A percentile compares a stretch with the other conserved stretches of the same genome.
Evolutionary conservation across 2,329 filamentous ascomycete genomes (phyloP).

Genomic region (Botryotinia narcissicola): DNA sequence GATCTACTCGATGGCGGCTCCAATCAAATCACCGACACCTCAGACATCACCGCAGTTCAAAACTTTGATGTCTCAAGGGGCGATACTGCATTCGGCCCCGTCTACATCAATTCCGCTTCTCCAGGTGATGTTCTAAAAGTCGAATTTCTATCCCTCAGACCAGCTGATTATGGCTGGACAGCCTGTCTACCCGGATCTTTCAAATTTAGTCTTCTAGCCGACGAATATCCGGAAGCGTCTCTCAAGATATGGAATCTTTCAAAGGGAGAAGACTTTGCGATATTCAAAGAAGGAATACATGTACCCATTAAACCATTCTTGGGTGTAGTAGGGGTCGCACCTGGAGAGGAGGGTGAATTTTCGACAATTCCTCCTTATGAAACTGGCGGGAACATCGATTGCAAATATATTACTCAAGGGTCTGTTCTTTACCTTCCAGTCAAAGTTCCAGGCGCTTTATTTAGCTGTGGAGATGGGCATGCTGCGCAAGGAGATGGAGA

Average conservation of each 20-base stretch:
- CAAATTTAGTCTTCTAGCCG: conserved; percentile 48
- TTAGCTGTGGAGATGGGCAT: conserved; percentile 55
- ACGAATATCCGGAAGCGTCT: conserved; percentile 46
- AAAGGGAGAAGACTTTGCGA: conserved; percentile 41
- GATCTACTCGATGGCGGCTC: conserved; percentile 51
- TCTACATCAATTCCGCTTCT: conserved; percentile 48
- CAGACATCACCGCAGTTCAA: conserved; percentile 42
- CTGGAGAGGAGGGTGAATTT: conserved; percentile 45
- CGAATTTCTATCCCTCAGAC: conserved; percentile 47
- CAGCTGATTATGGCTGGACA: conserved; percentile 52
- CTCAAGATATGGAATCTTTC: conserved; percentile 52
- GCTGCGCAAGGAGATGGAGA: conserved; percentile 55
- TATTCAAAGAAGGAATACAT: conserved; percentile 48
- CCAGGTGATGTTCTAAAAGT: conserved; percentile 53
- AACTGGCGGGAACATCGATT: conserved; percentile 56
- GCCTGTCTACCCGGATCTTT: conserved; percentile 49
- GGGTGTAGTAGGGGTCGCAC: conserved; percentile 52
- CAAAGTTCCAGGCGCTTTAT: conserved; percentile 49
- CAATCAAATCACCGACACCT: conserved; percentile 48
- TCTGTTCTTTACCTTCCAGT: conserved; percentile 50
- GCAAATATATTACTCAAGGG: conserved; percentile 48
- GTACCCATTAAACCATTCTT: conserved; percentile 52
- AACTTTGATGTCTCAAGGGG: conserved; percentile 39
- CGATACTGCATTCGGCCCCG: conserved; percentile 52
- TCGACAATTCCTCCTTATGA: conserved; percentile 51